Evolutionary conservation across 331 rosid species (phyloP), one percentile per base, ranked within the genome.

Genomic region (Rhamnella rubrinervis): DNA sequence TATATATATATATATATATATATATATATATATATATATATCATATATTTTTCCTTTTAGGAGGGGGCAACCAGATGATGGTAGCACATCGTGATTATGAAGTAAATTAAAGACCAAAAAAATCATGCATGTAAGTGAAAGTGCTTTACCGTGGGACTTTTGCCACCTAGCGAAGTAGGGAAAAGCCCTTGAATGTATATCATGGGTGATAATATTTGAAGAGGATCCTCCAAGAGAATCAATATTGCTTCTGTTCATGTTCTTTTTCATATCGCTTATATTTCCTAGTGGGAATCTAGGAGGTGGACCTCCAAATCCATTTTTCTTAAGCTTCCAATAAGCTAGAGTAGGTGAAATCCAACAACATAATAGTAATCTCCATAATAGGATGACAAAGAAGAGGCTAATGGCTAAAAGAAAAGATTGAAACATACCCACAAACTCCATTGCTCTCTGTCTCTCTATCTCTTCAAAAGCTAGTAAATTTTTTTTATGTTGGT

Each of bases 211-310:
- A 7, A 65, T 66, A 17, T 75, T 58, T 10, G 76, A 75, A 26
- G 75, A 63, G 6, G 66, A 38, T n/a, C 6, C 61, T n/a, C 6
- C 61, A 18, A 25, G 9, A 35, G 23, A 19, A 53, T 18, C 8
- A 65, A 13, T 16, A 25, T 63, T 23, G 66, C 31, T 56, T 10
- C 47, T 14, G 20, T 2, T 47, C 35, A 50, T 69, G 25, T 4
- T 16, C 13, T 74, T 82, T 74, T 49, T 87, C 69, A 91, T 92
- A 53, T 89, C 96, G 50, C 31, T 26, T 20, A 84, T 70, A 70
- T 92, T 92, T 63, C 96, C 98, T 1, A 92, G 74, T 4, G 98
- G 98, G 68, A 92, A 92, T 44, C 73, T 76, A 46, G 98, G 98
- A 17, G 81, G 6, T 58, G 98, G 96, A 7, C 98, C 98, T 65